Conservation (phyloP, 2,329 filamentous ascomycete genomes). For the Volutella citrinella region DNA sequence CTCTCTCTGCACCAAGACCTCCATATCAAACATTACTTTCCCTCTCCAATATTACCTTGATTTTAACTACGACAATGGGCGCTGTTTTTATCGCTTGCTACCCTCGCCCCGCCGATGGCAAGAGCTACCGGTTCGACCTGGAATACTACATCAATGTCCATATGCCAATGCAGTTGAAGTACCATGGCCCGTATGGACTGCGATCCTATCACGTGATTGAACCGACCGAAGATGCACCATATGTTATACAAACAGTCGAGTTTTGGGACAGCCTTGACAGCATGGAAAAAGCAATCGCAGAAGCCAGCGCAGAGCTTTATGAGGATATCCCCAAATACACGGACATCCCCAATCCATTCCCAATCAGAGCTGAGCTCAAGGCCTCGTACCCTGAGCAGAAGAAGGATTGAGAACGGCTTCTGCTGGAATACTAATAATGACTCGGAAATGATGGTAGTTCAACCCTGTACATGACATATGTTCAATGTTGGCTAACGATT, state of each 20-base stretch:
- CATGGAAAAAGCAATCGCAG: not conserved
- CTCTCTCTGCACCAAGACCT: not conserved
- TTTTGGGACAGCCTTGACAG: not conserved
- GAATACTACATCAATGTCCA: constrained; percentile 1
- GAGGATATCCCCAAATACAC: constrained; percentile 1
- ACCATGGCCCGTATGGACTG: not conserved
- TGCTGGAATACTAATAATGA: not conserved
- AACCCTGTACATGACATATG: not conserved
- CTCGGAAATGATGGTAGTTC: not conserved
- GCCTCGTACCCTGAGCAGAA: not conserved
- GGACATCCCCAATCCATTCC: not conserved
- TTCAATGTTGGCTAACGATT: not conserved
- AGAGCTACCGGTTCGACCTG: not conserved
- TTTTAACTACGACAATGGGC: constrained; percentile 1
- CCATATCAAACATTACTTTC: too few relatives aligned
- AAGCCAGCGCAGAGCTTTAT: not conserved
- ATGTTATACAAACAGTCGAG: not conserved
- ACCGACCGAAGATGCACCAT: not conserved
- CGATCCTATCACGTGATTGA: not conserved
- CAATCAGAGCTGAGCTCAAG: constrained; percentile 1
- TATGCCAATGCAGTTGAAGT: not conserved
- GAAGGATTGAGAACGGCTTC: not conserved
- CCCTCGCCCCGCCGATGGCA: not conserved
- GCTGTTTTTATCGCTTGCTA: not conserved
- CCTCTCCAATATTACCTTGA: constrained; percentile 1